These are phyloP conservation scores for Noccaea caerulescens DNA, from an alignment of 345 rosid genomes.

Conservation along the genomic window DNA sequence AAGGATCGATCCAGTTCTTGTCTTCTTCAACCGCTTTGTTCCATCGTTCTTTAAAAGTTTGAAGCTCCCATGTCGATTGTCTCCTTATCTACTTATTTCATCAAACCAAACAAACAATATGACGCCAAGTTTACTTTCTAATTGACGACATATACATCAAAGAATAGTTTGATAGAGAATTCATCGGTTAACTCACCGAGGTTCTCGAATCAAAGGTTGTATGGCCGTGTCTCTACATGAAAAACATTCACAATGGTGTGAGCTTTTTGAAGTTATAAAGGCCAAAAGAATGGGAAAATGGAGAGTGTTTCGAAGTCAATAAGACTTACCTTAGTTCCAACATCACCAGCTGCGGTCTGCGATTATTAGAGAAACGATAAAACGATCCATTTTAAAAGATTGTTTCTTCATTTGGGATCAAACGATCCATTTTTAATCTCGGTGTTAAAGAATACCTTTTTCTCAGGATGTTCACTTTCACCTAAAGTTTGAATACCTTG, in stretches of 20 bases:
- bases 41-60: constrained; percentile 78
- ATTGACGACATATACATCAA: not conserved
- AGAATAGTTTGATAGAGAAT: not conserved
- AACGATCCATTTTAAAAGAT: not conserved
- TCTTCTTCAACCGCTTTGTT: constrained; percentile 68
- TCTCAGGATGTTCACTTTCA: constrained; percentile 53
- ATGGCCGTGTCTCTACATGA: constrained; percentile 45
- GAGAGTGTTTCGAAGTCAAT: not conserved
- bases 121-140: not conserved
- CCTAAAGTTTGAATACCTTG: constrained; percentile 90
- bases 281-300: not conserved
- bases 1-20: constrained; percentile 77
- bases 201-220: constrained; percentile 53
- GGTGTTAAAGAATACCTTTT: constrained; percentile 50
- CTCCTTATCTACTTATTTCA: constrained; percentile 72
- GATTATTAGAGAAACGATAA: not conserved
- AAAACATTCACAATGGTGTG: constrained; percentile 13
- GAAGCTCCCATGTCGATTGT: constrained; percentile 89
- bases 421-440: not conserved
- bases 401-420: too few species aligned
- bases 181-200: constrained; percentile 54
- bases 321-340: constrained; percentile 26
- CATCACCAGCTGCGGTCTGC: constrained; percentile 13
- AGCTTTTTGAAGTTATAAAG: not conserved
- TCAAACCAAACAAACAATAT: constrained; percentile 11